Base-by-base conservation (phyloP, 495 filamentous ascomycete genomes). In the Neohortaea acidophila region DNA sequence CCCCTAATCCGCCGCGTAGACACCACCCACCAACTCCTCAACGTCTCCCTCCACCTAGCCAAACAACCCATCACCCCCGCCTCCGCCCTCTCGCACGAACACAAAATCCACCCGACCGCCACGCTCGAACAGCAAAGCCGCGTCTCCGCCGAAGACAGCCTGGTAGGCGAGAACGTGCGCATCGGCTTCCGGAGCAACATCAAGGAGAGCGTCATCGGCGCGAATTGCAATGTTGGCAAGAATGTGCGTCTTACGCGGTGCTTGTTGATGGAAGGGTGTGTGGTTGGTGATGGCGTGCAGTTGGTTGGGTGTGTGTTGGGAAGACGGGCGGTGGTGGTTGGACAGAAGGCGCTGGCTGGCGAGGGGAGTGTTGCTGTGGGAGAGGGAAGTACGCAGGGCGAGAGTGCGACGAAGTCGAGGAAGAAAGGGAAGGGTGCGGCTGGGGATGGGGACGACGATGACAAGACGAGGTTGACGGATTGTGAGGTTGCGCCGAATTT, bases 401-500 rank as follows among this genome's bases (percentile, higher is more conserved):
- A 23, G 17, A 84, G 77, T 10, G 80, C 76, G 1, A 87, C 80
- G 47, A 74, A 89, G 17, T 53, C 93, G 13, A 86, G 86, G 0
- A 70, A 74, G 36, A 72, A 73, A 47, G 70, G 94, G 35, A 73
- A 74, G 49, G 70, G 93, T 35, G 81, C 81, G 1, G 75, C 75
- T 11, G 33, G 17, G 2, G 34, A 14, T 1, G 48, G 39, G 8
- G 40, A 38, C 13, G 49, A 42, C 18, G 84, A 85, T 0, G 75
- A 79, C 18, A 78, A 79, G 31, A 79, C 71, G 32, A 65, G 67
- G 13, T 60, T 97, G 38, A 81, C 73, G 38, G 84, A 94, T 41
- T 92, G 84, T 49, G 85, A 94, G 58, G 74, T 94, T 2, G 82
- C 92, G 55, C 82, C 93, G 56, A 81, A 77, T 21, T 69, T 78